These are phyloP conservation scores for Elsinoe ampelina DNA, from an alignment of 2,329 filamentous ascomycete species.

Conservation along the genomic window DNA sequence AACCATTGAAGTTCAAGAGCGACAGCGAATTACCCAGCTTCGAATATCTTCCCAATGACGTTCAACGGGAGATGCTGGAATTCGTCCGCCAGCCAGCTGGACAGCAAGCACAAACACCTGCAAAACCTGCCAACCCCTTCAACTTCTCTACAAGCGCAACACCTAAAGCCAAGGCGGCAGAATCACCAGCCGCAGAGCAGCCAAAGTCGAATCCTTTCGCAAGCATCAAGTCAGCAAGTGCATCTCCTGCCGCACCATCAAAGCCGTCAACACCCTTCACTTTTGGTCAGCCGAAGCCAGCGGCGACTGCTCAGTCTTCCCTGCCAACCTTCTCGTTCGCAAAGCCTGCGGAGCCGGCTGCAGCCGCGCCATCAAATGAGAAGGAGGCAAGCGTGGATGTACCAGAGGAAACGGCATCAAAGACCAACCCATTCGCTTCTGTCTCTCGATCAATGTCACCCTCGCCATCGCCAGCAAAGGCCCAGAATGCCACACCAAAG, in stretches of 20 bases:
- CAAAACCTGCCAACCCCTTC: slow-evolving; percentile 1
- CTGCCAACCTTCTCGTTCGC: slow-evolving; percentile 5
- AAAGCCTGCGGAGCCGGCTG: neutral
- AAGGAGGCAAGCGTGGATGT: neutral
- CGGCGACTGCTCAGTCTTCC: neutral
- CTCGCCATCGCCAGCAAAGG: neutral
- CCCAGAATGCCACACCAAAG: neutral
- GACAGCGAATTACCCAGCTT: neutral
- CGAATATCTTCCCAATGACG: slow-evolving; percentile 10
- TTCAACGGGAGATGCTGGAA: slow-evolving; percentile 15
- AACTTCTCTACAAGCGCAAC: neutral
- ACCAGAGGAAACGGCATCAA: slow-evolving; percentile 4
- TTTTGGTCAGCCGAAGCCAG: neutral
- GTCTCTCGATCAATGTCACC: slow-evolving; percentile 6
- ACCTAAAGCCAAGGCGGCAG: neutral
- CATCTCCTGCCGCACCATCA: neutral
- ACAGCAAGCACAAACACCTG: neutral
- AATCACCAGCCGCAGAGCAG: neutral
- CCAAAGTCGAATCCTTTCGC: slow-evolving; percentile 12
- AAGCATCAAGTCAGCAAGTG: slow-evolving; percentile 8
- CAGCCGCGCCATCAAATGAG: neutral
- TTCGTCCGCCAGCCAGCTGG: slow-evolving; percentile 12
- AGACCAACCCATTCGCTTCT: slow-evolving; percentile 15
- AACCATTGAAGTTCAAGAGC: neutral
- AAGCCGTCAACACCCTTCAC: slow-evolving; percentile 1